These are phyloP conservation scores for Mrakia blollopis DNA, from an alignment of 768 basidiomycete species.

Conservation along the genomic window DNA sequence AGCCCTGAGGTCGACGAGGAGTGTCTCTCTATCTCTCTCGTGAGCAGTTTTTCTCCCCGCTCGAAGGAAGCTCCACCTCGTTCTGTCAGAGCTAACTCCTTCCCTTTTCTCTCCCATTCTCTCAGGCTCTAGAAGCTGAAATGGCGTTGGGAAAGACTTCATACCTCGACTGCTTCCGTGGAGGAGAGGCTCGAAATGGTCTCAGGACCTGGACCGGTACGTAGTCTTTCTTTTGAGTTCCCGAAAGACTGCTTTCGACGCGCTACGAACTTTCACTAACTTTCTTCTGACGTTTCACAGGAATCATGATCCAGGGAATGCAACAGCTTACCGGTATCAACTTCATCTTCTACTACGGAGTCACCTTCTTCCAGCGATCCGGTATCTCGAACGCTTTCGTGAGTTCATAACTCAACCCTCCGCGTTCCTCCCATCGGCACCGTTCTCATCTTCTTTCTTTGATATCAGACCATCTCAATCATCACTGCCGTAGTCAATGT, in stretches of 20 bases:
- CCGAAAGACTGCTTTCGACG: too few species aligned
- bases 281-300: too few species aligned
- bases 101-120: too few species aligned
- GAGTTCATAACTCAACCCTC: too few species aligned
- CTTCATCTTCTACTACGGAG: constrained; percentile 62
- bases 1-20: constrained; percentile 56
- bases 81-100: too few species aligned
- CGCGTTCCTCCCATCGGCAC: too few species aligned
- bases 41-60: too few species aligned
- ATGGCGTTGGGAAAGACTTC: constrained; percentile 40
- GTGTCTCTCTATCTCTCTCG: constrained; percentile 30
- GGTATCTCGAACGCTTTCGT: constrained; percentile 59
- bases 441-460: too few species aligned
- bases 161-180: constrained; percentile 62
- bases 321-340: constrained; percentile 67
- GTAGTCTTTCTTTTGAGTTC: too few species aligned
- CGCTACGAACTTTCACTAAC: too few species aligned
- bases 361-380: constrained; percentile 60
- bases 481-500: constrained; percentile 46
- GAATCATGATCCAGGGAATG: too few species aligned
- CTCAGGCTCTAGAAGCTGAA: constrained; percentile 31
- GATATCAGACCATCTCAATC: constrained; percentile 62
- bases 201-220: constrained; percentile 77
- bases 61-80: too few species aligned
- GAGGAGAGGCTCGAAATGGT: constrained; percentile 55